Conservation (phyloP, 208 protist species). For the Balamuthia mandrillaris region DNA sequence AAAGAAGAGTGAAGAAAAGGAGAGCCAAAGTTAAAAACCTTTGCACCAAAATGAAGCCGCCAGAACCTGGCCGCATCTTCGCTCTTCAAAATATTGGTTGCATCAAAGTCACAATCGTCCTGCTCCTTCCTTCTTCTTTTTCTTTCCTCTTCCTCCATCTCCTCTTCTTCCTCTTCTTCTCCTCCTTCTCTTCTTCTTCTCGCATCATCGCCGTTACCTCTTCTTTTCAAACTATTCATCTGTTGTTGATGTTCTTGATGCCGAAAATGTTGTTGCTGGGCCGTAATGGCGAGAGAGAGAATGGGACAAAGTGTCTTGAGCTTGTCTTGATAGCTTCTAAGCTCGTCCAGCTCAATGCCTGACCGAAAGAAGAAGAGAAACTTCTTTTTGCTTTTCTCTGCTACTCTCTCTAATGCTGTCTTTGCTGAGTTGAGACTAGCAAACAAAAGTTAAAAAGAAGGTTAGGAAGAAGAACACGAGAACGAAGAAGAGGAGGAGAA, state of each 20-base stretch:
- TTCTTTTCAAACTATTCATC: not conserved
- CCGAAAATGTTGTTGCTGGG: not conserved
- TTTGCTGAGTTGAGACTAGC: too few relatives aligned
- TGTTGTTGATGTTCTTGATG: not conserved
- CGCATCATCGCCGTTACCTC: not conserved
- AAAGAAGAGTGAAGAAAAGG: too few relatives aligned
- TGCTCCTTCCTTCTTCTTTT: not conserved
- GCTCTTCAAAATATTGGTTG: not conserved
- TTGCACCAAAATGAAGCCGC: not conserved
- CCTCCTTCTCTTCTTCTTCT: too few relatives aligned
- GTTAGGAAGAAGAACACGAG: not conserved
- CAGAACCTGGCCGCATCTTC: not conserved
- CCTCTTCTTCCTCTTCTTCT: not conserved
- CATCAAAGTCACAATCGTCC: not conserved
- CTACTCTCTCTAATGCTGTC: too few relatives aligned
- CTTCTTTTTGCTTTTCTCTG: too few relatives aligned
- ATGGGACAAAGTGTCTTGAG: constrained; percentile 12
- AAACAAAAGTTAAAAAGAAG: too few relatives aligned
- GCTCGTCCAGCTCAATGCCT: not conserved
- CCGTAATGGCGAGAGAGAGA: not conserved
- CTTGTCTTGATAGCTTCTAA: constrained; percentile 7
- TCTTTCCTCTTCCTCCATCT: not conserved
- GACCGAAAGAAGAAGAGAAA: too few relatives aligned
- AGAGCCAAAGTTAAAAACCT: not conserved
- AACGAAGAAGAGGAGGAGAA: not conserved